Conservation (phyloP, 2,329 filamentous ascomycete species). For the Calonectria pteridis region DNA sequence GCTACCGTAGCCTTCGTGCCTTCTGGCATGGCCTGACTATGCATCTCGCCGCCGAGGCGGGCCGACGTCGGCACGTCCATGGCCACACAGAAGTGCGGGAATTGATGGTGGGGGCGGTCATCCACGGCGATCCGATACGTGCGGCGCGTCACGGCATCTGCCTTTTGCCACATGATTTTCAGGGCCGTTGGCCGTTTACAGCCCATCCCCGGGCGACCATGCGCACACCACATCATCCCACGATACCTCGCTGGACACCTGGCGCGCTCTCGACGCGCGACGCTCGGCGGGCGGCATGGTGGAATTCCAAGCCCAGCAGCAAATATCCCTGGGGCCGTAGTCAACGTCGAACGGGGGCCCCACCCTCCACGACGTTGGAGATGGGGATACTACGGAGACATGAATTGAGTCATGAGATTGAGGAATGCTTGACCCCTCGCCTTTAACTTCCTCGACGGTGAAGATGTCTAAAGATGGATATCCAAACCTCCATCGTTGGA, state of each 20-base stretch:
- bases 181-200: constrained; percentile 21
- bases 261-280: not conserved
- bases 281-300: not conserved
- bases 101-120: not conserved
- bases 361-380: not conserved
- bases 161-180: constrained; percentile 19
- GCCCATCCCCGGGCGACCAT: not conserved
- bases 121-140: not conserved
- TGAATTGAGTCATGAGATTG: not conserved
- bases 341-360: not conserved
- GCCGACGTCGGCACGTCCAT: constrained; percentile 15
- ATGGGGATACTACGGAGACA: not conserved
- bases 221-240: not conserved
- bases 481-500: not conserved
- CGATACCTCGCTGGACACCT: not conserved
- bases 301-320: not conserved
- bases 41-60: constrained; percentile 5
- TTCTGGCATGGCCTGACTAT: constrained; percentile 3
- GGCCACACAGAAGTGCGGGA: not conserved
- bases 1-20: not conserved
- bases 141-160: not conserved
- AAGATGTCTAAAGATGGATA: not conserved
- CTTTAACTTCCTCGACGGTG: not conserved
- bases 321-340: not conserved
- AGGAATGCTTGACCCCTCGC: not conserved